Evolutionary conservation across 2,329 filamentous ascomycete species (phyloP).

Genomic region (Epicoccum sorghinum): DNA sequence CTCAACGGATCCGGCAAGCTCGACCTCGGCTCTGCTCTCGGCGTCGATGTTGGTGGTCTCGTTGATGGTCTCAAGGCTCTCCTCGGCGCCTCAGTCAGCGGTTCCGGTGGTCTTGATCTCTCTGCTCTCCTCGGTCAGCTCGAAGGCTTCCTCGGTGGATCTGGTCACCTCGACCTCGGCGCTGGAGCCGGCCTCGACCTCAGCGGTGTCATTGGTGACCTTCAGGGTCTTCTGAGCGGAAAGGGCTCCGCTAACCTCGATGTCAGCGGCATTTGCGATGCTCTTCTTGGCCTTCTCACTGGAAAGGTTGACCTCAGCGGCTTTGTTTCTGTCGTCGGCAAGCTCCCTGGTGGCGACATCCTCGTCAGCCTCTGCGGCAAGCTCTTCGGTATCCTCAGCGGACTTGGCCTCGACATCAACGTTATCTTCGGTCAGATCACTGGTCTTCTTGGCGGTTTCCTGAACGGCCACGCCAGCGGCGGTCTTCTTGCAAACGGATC

Average conservation of each 20-base stretch:
- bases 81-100: slow-evolving; percentile 3
- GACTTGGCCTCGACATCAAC: slow-evolving; percentile 8
- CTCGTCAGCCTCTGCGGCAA: slow-evolving; percentile 10
- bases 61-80: slow-evolving; percentile 6
- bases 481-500: not conserved
- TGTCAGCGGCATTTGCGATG: slow-evolving; percentile 1
- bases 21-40: slow-evolving; percentile 10
- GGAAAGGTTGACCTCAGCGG: slow-evolving; percentile 7
- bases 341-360: slow-evolving; percentile 7
- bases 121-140: slow-evolving; percentile 4
- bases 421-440: slow-evolving; percentile 1
- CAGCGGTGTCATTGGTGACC: slow-evolving; percentile 1
- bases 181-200: slow-evolving; percentile 5
- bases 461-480: not conserved
- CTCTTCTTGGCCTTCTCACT: slow-evolving; percentile 5
- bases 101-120: slow-evolving; percentile 10
- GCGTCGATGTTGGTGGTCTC: slow-evolving; percentile 9
- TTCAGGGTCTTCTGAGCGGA: slow-evolving; percentile 4
- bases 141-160: slow-evolving; percentile 8
- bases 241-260: slow-evolving; percentile 3
- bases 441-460: slow-evolving; percentile 1
- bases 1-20: slow-evolving; percentile 9
- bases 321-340: slow-evolving; percentile 3
- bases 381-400: not conserved
- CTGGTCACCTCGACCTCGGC: slow-evolving; percentile 9